Base-by-base conservation (phyloP, 441 rosid species). In the Biscutella laevigata region DNA sequence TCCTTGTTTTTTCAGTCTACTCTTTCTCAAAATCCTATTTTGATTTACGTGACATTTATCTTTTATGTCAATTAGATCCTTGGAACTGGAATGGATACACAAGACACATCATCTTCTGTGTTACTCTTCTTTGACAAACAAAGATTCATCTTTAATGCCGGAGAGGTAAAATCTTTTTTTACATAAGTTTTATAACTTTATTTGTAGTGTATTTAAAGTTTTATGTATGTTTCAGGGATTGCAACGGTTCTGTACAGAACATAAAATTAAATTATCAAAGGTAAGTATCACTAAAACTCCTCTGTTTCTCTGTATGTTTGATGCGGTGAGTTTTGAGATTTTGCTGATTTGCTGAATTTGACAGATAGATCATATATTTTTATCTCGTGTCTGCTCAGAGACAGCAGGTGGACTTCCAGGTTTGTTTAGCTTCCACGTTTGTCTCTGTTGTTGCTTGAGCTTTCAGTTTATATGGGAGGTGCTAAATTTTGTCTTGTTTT, bases 321-420 rank as follows among this genome's bases (percentile, higher is more conserved):
- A 3, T 16, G 24, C n/a, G 13, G 24, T 25, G 19, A 12, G 50
- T 47, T 55, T 40, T 3, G 6, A 45, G 2, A n/a, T n/a, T 20
- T 14, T 48, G 38, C 11, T 45, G 35, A 7, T 33, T 51, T 27
- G n/a, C 6, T 62, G 35, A 39, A 33, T 39, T 40, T 12, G 68
- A 72, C 88, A 87, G 96, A 76, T 91, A 68, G 95, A 91, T 75
- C 90, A 88, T 71, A 70, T 91, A 73, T 85, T 91, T 71, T 75
- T 87, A 59, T 91, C 96, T 36, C 96, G 90, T 41, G 90, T 87
- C 9, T 83, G 95, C 79, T 83, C 98, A 62, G 95, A 91, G 74
- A 87, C 98, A 37, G 84, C 98, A 1, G 91, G 94, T 55, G 98
- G 98, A 65, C 79, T 89, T 72, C 95, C 95, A 76, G 95, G 95